Evolutionary conservation across 2,329 filamentous ascomycete genomes (phyloP).

Genomic region (Cladosporium sp.): DNA sequence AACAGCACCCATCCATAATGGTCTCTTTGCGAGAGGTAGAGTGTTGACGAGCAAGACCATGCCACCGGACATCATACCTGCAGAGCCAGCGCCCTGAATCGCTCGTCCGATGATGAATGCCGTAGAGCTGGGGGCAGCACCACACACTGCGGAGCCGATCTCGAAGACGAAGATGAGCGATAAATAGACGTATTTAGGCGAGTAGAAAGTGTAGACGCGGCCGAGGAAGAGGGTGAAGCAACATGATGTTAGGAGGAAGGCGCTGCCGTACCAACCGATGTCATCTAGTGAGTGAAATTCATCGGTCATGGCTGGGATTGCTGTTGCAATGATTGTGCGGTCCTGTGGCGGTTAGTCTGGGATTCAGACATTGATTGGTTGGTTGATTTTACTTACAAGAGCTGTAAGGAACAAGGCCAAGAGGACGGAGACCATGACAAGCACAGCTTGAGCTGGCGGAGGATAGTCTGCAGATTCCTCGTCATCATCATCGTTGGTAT

Average conservation of each 20-base stretch:
- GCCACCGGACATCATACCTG: conserved; percentile 32
- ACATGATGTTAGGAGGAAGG: conserved; percentile 42
- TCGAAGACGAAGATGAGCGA: conserved; percentile 45
- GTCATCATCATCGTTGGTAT: neutral
- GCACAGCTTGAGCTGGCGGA: conserved; percentile 14
- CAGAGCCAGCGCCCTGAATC: conserved; percentile 37
- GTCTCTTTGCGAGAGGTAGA: conserved; percentile 37
- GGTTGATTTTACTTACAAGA: conserved; percentile 12
- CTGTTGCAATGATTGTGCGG: conserved; percentile 33
- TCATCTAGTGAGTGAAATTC: conserved; percentile 38
- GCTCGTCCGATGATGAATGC: conserved; percentile 39
- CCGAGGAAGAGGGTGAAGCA: conserved; percentile 44
- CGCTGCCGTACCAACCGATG: conserved; percentile 36
- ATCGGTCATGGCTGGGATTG: conserved; percentile 36
- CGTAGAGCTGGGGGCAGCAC: conserved; percentile 31
- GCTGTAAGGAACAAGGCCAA: conserved; percentile 26
- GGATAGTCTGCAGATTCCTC: conserved; percentile 17
- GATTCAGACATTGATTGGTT: neutral
- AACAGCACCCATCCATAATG: conserved; percentile 35
- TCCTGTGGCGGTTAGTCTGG: conserved; percentile 15
- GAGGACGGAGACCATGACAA: conserved; percentile 24
- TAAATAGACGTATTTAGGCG: conserved; percentile 35
- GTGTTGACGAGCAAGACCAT: conserved; percentile 42
- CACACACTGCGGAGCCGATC: conserved; percentile 53
- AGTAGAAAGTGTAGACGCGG: conserved; percentile 43